Conservation (phyloP, 306 rosid genomes). For the Dryas octopetala region DNA sequence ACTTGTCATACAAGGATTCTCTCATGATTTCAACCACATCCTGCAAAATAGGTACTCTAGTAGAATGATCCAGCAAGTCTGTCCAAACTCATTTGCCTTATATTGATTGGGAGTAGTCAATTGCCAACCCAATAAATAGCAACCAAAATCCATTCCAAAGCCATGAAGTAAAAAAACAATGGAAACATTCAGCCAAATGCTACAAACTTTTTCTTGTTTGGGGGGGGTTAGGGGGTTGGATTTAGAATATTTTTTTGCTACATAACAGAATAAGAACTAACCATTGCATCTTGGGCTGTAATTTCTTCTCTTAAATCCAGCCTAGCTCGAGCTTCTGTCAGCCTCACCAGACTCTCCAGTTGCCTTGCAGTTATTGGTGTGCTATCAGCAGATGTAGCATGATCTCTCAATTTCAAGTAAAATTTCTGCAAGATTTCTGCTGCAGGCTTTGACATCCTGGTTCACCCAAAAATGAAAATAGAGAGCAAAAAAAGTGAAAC, state of each 20-base stretch:
- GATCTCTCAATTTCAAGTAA: constrained; percentile 80
- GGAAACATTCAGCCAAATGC: background rate
- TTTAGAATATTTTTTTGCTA: background rate
- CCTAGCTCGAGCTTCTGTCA: constrained; percentile 94
- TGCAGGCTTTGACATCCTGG: constrained; percentile 85
- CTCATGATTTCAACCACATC: constrained; percentile 97
- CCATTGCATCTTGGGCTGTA: constrained; percentile 85
- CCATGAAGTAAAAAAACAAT: background rate
- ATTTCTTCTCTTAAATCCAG: constrained; percentile 85
- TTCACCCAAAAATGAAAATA: constrained; percentile 24
- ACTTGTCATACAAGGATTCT: constrained; percentile 91
- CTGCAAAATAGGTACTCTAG: constrained; percentile 43
- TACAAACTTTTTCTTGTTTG: background rate
- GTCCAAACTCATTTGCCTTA: constrained; percentile 25
- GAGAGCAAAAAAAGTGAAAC: background rate
- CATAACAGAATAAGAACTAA: constrained; percentile 32
- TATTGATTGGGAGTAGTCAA: constrained; percentile 18
- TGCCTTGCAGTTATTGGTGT: constrained; percentile 98
- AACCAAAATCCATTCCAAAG: too few relatives aligned
- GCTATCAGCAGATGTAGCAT: constrained; percentile 71
- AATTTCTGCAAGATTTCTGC: constrained; percentile 88
- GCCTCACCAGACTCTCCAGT: constrained; percentile 91
- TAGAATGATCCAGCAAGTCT: constrained; percentile 18
- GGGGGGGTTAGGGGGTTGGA: too few relatives aligned
- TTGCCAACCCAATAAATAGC: background rate